Conservation (phyloP, 2,329 filamentous ascomycete genomes). For the Sordariomycetes sp. region DNA sequence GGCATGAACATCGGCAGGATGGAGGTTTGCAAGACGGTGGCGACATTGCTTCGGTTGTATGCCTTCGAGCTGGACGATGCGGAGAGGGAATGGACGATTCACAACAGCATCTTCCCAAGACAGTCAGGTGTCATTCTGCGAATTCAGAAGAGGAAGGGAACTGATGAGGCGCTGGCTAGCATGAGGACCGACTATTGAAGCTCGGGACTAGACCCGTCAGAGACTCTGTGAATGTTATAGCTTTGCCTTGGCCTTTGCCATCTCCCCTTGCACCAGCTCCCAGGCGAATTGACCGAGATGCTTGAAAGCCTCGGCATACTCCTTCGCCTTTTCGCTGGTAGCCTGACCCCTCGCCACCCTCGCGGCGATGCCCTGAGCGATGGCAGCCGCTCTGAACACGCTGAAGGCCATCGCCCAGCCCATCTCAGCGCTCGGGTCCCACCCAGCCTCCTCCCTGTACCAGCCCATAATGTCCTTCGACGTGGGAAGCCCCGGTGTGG, state of each 20-base stretch:
- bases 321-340: constrained; percentile 1
- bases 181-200: neutral
- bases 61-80: constrained; percentile 15
- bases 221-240: too few relatives aligned
- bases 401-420: constrained; percentile 1
- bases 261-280: neutral
- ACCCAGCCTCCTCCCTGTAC: constrained; percentile 2
- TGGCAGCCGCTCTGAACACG: constrained; percentile 1
- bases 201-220: too few relatives aligned
- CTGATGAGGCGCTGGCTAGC: neutral
- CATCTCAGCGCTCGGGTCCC: constrained; percentile 1
- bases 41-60: constrained; percentile 30
- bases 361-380: constrained; percentile 4
- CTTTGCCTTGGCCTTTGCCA: too few relatives aligned
- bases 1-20: constrained; percentile 28
- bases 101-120: constrained; percentile 1
- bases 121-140: constrained; percentile 1
- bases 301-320: constrained; percentile 1
- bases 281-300: constrained; percentile 1
- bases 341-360: constrained; percentile 3
- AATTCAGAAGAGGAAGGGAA: neutral
- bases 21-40: constrained; percentile 35
- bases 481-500: constrained; percentile 2
- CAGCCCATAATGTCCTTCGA: constrained; percentile 1
- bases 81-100: constrained; percentile 1